Base-by-base conservation (phyloP, 257 asterid species). In the Solanum ossicruentum region DNA sequence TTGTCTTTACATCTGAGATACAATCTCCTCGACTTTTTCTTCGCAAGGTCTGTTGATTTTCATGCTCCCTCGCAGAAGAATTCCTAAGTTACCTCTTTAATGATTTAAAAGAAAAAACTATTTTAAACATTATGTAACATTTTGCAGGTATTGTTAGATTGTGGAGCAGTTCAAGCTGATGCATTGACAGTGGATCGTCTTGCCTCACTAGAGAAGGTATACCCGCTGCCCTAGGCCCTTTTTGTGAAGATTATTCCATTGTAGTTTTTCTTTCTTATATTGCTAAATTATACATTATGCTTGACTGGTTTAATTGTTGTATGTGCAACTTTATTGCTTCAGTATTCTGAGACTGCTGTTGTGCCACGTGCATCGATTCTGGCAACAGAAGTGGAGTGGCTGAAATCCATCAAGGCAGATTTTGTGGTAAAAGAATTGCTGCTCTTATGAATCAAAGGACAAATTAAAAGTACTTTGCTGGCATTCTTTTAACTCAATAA, bases 121-220 rank as follows among this genome's bases (percentile, higher is more conserved):
- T 65, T 57, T 85, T 85, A 32, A 70, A 77, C 11, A 17, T 78
- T 78, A 28, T 16, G 4, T 10, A 26, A 52, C 26, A 51, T 17
- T 66, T 61, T 85, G 8, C 88, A 94, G 99, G 98, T 97, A 82
- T 90, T 97, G 71, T 88, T 97, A 81, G 99, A 97, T 86, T 97
- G 98, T 91, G 99, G 99, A 82, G 99, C 99, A 78, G 98, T 97
- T 90, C 99, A 97, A 89, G 97, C 98, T 51, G 99, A 97, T 91
- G 99, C 99, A 26, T 90, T 97, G 93, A 97, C 99, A 10, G 99
- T 97, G 87, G 99, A 97, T 86, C 98, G 98, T 56, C 98, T 97
- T 84, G 99, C 98, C 83, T 97, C 99, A 73, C 83, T 97, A 86
- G 98, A 97, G 90, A 95, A 92, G 95, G 99, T 92, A 77, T 82